Evolutionary conservation across 2,329 filamentous ascomycete genomes (phyloP), one percentile per base, ranked within the genome.

Genomic region (Apiospora aurea): DNA sequence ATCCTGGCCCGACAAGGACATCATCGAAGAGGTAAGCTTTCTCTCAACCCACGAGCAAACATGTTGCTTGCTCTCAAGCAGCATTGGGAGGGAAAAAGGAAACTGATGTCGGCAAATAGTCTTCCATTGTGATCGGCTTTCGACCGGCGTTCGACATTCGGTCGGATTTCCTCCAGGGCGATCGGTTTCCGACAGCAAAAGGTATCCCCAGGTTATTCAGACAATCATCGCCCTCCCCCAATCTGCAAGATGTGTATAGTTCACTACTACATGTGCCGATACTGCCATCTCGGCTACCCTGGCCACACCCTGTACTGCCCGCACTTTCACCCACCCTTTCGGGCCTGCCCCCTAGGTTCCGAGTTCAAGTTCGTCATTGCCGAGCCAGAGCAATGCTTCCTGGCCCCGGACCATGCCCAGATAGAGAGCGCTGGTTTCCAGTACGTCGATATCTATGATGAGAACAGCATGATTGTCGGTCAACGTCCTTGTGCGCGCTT

Each of bases 211-310:
- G 34, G 34, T 38, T 8, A 38, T 38, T 5, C 21, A 21, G 1
- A 51, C 47, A 24, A 51, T 51, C 7, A 24, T 24, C 47, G 11
- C 44, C 44, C 26, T 51, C 21, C 21, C 21, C 18, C 16, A 1
- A 34, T 57, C 26, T 7, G 4, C 57, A 64, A 64, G 34, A 64
- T 64, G 57, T 64, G 57, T 64, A 34, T 64, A 2, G 41, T 64
- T 10, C 3, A 14, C 2, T 64, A 64, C 34, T 14, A 41, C 34
- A 41, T 64, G 21, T 64, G 57, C 10, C 3, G 10, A 18, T 3
- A 41, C 1, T 64, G 57, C 34, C 57, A 64, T 1, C 57, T 64
- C 6, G 57, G 57, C 1, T 64, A 64, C 34, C 57, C 57, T 6
- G 34, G 34, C 34, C 57, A 64, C 18, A 64, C 57, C 4, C 8